Evolutionary conservation across 306 rosid species (phyloP), one percentile per base, ranked within the genome.

Genomic region (Vicia faba): DNA sequence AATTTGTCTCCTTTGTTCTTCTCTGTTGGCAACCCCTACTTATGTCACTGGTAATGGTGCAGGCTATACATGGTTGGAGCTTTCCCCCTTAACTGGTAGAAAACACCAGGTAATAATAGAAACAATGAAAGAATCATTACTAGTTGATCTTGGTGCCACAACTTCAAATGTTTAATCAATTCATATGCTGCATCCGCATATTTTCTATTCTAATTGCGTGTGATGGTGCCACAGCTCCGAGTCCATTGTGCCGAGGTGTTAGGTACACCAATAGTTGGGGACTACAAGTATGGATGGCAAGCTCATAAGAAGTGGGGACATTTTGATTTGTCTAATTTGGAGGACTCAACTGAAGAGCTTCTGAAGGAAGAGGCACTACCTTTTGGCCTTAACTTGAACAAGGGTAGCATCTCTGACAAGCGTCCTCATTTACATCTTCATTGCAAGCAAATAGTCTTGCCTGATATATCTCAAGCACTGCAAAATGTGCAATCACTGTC

Each of bases 261-360:
- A 73, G 91, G 96, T 69, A 88, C 98, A 40, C 96, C 96, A 2
- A 93, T 93, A 50, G 95, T 93, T 56, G 98, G 98, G 74, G 97
- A 93, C 83, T 85, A 88, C 78, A 93, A 86, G 81, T 88, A 93
- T 76, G 98, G 98, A 53, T 82, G 97, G 96, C 95, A 88, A 76
- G 84, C 83, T 61, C 96, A 88, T 66, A 89, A 65, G 81, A 85
- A 84, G 54, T 84, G 79, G 89, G 80, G 79, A 29, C 87, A 74
- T 64, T 73, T 78, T 14, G 68, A 69, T 68, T 66, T 61, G 66
- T 58, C 83, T 33, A 31, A 78, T 46, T 7, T 3, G 41, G 88
- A 79, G 65, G 79, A 72, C 57, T 48, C 75, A 18, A 74, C 58
- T 51, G 78, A 79, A 77, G 87, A 84, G 71, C 43, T 40, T 70